Base-by-base conservation (phyloP, 768 basidiomycete genomes). In the Kwoniella pini region DNA sequence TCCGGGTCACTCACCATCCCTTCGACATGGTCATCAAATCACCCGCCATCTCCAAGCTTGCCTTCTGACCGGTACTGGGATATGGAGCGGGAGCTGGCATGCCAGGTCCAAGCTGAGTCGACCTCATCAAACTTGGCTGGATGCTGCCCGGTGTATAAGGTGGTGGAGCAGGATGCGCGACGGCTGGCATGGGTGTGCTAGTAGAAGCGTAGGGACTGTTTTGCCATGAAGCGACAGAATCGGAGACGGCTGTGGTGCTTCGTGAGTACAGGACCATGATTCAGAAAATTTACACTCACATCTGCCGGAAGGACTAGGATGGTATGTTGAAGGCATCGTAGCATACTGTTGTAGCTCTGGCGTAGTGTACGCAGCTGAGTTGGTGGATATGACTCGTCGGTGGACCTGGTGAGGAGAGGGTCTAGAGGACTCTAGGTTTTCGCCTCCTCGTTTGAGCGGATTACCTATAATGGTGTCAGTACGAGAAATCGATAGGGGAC, bases 331-430 rank as follows among this genome's bases (percentile, higher is more conserved):
- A 2, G 62, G 57, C 56, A 64, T 58, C 15, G 54, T 63, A 40
- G 51, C 33, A 39, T 65, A 68, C 26, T 66, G 67, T 28, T 59
- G 67, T 17, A 66, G 22, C 17, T 68, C 64, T 10, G 68, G 65
- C 5, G 65, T 60, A 27, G 51, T 38, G 42, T 53, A 54, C 17
- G 43, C 13, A n/a, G 46, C 59, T 17, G 59, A 61, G 24, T 57
- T 57, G 28, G 30, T 57, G 19, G 69, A 58, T 80, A 73, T 22
- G 82, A 78, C 80, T 81, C 84, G 69, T 87, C 90, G 31, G 83
- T 82, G 77, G 6, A 63, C 19, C 21, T 51, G 38, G 13, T 60
- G 57, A 10, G 71, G 69, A 13, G 69, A 61, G 3, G 68, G 61
- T 22, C 71, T 60, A 46, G 52, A 24, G 1, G 64, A 68, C 43